These are phyloP conservation scores for Carex arenaria DNA, from an alignment of 202 grass and related monocot species.

Conservation along the genomic window DNA sequence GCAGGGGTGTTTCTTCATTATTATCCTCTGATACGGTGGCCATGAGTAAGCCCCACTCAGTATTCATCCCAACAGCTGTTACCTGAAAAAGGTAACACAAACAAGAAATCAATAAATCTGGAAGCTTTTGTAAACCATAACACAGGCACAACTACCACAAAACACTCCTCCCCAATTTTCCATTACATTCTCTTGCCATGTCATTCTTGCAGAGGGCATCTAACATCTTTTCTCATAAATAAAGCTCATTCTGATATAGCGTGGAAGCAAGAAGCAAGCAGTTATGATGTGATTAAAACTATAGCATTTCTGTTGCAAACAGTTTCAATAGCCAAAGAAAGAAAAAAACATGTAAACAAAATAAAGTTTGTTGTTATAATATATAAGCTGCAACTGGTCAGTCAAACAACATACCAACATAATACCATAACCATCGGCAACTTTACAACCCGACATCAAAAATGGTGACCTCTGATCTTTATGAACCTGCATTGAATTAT, in stretches of 20 bases:
- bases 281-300: neutral
- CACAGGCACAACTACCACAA: neutral
- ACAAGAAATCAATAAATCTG: neutral
- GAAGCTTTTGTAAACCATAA: neutral
- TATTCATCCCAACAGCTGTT: conserved; percentile 80
- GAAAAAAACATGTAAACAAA: neutral
- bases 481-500: conserved; percentile 40
- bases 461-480: conserved; percentile 77
- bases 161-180: neutral
- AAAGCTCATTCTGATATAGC: neutral
- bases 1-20: conserved; percentile 82
- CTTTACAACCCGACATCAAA: conserved; percentile 80
- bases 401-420: conserved; percentile 62
- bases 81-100: conserved; percentile 38
- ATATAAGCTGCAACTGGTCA: neutral
- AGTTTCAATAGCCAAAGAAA: conserved; percentile 16
- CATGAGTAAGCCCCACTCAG: conserved; percentile 91
- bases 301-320: neutral
- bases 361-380: conserved; percentile 5
- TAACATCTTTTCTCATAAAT: neutral
- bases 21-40: conserved; percentile 77
- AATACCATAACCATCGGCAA: conserved; percentile 77
- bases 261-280: neutral
- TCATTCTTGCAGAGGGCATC: neutral
- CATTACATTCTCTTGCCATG: neutral